Base-by-base conservation (phyloP, 331 rosid genomes). In the Quercus lobata region DNA sequence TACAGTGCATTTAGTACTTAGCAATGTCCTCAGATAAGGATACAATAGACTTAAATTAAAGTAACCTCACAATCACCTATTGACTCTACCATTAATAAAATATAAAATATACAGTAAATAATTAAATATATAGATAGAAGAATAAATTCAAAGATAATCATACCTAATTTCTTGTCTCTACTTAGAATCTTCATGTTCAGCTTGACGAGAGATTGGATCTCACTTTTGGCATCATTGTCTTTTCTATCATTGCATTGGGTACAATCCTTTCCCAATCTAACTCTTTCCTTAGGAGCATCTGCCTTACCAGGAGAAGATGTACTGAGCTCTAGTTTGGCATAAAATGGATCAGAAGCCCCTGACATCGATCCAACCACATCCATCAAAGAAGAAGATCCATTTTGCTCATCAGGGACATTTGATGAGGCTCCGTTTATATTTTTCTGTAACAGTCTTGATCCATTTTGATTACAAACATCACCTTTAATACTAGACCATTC, bases 171-270 rank as follows among this genome's bases (percentile, higher is more conserved):
- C 77, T 84, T 85, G 82, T 82, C 88, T 74, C 76, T 80, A 82
- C 82, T 86, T 56, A 91, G 82, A 82, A 82, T 80, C 85, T 91
- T 93, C 88, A 90, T 81, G 80, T 90, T 91, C 71, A 82, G 86
- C 87, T 93, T 93, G 70, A 93, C 98, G 72, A 93, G 88, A 76
- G 91, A 83, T 78, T 76, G 87, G 78, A 93, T 93, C 85, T 89
- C 91, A 22, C 87, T 78, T 86, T 93, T 93, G 24, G 85, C 80
- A 49, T 86, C 89, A 63, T 80, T 85, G 35, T 35, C 54, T n/a
- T 76, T 80, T 70, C 72, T 72, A 1, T 71, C 73, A 61, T 77
- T 76, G 69, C 72, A 76, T 65, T 84, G 72, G 53, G 73, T 57
- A 5, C 5, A 57, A 58, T 53, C 81, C 73, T 72, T 80, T 56